Base-by-base conservation (phyloP, 306 rosid species). In the Malus fusca region DNA sequence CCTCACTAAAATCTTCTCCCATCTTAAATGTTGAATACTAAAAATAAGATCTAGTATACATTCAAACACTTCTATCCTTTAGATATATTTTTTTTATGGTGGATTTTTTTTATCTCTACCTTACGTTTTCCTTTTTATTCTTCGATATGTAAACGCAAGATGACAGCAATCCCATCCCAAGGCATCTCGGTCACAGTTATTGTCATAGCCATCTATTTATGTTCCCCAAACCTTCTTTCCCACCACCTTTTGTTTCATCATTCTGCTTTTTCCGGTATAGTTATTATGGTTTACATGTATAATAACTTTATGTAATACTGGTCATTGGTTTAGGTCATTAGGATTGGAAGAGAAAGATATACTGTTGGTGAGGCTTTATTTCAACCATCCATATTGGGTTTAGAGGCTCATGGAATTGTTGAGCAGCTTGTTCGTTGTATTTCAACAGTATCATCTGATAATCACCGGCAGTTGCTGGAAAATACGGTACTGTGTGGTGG, bases 361-460 rank as follows among this genome's bases (percentile, higher is more conserved):
- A 90, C 97, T 30, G 85, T 90, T 58, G 99, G 99, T 1, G 99
- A 95, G 86, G 97, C 99, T 78, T 87, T 96, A 72, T 96, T 96
- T 83, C 99, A 90, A 73, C 99, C 97, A 78, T 79, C 85, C 77
- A 86, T 90, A 60, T 80, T 92, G 90, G 96, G 98, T 76, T 83
- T 92, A 80, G 99, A 95, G 78, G 86, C 97, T 8, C 97, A 95
- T 76, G 98, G 99, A 44, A 92, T 95, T 82, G 98, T 95, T 55
- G 99, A 95, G 85, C 99, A 92, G 87, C 99, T 96, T 79, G 98
- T 92, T 62, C 97, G 90, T 82, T 82, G 89, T 82, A 90, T 94
- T 85, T 88, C 97, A 83, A 87, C 88, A 22, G 95, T 94, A 51
- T 90, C 97, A 26, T 92, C 98, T 37, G 98, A 94, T 83, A 91